These are phyloP conservation scores for Hericium coralloides DNA, from an alignment of 768 basidiomycete species.

Conservation along the genomic window DNA sequence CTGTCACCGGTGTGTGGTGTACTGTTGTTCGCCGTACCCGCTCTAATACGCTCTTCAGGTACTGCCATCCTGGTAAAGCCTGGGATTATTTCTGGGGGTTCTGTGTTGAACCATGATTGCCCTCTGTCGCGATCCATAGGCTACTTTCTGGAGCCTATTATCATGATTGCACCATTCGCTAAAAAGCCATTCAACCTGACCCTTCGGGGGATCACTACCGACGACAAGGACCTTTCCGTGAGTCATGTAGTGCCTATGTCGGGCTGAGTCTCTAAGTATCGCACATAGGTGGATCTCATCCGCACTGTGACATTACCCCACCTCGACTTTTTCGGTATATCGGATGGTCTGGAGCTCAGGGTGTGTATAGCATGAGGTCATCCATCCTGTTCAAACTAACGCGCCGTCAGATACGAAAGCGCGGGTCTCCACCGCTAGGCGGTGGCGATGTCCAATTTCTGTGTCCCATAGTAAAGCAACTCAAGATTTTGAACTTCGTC, in stretches of 20 bases:
- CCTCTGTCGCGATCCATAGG: slow-evolving; percentile 84
- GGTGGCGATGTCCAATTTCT: slow-evolving; percentile 92
- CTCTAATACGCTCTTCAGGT: slow-evolving; percentile 36
- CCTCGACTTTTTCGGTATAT: slow-evolving; percentile 82
- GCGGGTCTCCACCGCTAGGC: slow-evolving; percentile 85
- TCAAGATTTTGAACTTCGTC: slow-evolving; percentile 88
- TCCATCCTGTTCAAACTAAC: neutral
- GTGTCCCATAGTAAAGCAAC: slow-evolving; percentile 86
- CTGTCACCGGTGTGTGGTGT: slow-evolving; percentile 67
- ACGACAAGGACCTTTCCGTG: slow-evolving; percentile 87
- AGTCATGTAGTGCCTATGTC: slow-evolving; percentile 15
- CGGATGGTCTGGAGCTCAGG: slow-evolving; percentile 83
- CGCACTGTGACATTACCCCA: slow-evolving; percentile 88
- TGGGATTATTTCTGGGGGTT: slow-evolving; percentile 82
- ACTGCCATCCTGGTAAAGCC: slow-evolving; percentile 90
- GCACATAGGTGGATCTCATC: slow-evolving; percentile 68
- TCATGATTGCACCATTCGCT: slow-evolving; percentile 88
- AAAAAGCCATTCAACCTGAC: slow-evolving; percentile 81
- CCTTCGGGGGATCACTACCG: slow-evolving; percentile 85
- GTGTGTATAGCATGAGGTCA: slow-evolving; percentile 29
- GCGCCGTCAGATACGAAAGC: slow-evolving; percentile 72
- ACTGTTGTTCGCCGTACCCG: neutral
- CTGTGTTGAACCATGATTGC: slow-evolving; percentile 74
- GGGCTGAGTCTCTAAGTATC: neutral
- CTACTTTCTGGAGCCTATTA: slow-evolving; percentile 86